Percentiles rank a stretch among this genome's conserved stretches.
Conservation (phyloP, 2,329 filamentous ascomycete genomes). For the Colletotrichum sansevieriae region DNA sequence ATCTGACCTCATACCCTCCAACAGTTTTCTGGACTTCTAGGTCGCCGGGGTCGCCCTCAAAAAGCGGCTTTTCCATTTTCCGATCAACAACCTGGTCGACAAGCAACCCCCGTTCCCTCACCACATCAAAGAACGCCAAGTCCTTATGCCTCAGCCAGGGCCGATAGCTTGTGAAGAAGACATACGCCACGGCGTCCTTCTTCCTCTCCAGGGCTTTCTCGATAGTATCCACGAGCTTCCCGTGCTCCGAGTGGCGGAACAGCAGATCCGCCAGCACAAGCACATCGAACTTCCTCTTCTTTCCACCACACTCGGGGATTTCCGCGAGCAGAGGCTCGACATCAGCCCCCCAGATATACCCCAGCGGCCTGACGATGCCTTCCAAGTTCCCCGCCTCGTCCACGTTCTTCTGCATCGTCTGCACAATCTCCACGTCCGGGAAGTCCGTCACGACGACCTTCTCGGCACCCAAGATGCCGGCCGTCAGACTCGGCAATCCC, state of each 20-base stretch:
- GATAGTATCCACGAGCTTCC: conserved; percentile 80
- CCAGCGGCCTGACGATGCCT: conserved; percentile 68
- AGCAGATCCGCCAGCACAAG: conserved; percentile 89
- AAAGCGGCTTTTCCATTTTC: conserved; percentile 87
- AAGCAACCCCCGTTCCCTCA: conserved; percentile 75
- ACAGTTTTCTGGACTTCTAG: conserved; percentile 85
- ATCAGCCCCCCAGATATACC: conserved; percentile 87
- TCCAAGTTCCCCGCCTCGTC: conserved; percentile 56
- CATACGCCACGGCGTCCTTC: conserved; percentile 74
- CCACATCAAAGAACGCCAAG: conserved; percentile 86
- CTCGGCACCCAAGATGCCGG: conserved; percentile 77
- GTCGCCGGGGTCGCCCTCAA: conserved; percentile 89
- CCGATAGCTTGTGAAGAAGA: conserved; percentile 95
- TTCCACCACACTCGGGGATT: conserved; percentile 55
- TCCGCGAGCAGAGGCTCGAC: conserved; percentile 69
- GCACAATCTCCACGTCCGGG: conserved; percentile 85
- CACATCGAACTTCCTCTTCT: conserved; percentile 74
- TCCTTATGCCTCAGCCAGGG: conserved; percentile 92
- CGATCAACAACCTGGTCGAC: conserved; percentile 87
- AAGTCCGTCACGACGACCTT: conserved; percentile 88
- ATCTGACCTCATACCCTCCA: conserved; percentile 80
- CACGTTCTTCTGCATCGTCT: conserved; percentile 84
- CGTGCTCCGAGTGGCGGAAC: conserved; percentile 91
- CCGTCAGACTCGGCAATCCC: conserved; percentile 84
- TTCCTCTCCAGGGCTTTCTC: conserved; percentile 72